phyloP scores from a whole-genome alignment of 1,284 basidiomycete genomes.

The Porodaedalea pini region DNA sequence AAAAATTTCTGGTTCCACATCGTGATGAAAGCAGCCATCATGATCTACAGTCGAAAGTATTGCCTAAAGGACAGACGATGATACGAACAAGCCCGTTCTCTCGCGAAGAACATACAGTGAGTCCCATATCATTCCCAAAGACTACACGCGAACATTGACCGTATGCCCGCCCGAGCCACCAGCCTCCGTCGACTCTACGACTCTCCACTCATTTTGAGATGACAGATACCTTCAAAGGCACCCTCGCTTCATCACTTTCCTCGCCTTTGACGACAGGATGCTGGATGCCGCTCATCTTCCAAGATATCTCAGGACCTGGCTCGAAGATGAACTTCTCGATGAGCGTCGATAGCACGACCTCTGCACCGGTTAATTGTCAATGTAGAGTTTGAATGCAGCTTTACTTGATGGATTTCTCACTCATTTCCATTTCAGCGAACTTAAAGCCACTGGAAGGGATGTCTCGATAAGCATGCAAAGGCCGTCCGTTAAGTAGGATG shows the following conservation, averaged over 20 bases:
- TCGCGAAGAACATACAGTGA: no score
- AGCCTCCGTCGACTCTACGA: no score
- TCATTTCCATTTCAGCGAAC: constrained; percentile 18
- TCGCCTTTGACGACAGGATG: constrained; percentile 3
- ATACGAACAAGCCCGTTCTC: no score
- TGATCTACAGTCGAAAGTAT: no score
- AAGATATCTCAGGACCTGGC: constrained; percentile 9
- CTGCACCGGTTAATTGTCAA: neutral
- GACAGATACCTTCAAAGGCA: constrained; percentile 16
- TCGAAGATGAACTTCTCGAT: constrained; percentile 17
- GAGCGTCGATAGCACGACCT: constrained; percentile 11
- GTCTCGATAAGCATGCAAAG: no score
- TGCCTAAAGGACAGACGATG: no score
- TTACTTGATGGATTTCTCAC: neutral
- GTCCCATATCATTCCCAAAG: no score
- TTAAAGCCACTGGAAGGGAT: neutral
- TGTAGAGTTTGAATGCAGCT: neutral
- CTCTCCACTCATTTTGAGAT: no score
- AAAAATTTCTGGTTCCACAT: no score
- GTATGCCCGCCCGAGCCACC: no score
- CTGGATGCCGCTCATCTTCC: constrained; percentile 2
- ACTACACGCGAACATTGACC: no score
- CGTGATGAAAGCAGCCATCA: no score
- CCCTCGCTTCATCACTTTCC: neutral
- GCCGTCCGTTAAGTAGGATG: neutral